A percentile compares a stretch with the other conserved stretches of the same genome.
phyloP scores from a whole-genome alignment of 768 basidiomycete genomes.

The Agaricus blazei region DNA sequence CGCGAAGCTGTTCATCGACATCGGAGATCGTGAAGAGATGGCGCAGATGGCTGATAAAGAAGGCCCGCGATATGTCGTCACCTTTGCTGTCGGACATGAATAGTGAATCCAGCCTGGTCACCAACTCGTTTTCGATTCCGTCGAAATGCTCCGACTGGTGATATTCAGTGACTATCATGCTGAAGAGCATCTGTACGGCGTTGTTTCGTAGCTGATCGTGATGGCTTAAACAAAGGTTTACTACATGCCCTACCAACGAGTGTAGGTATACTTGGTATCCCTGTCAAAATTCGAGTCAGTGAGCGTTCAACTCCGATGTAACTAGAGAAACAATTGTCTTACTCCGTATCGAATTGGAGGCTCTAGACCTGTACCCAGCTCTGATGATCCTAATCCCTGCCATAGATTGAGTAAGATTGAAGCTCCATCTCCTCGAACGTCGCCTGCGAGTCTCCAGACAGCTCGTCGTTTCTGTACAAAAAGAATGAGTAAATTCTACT shows the following conservation, averaged over 20 bases:
- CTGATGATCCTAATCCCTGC: conserved; percentile 80
- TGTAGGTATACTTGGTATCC: conserved; percentile 83
- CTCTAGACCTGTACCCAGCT: conserved; percentile 48
- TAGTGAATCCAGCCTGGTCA: conserved; percentile 83
- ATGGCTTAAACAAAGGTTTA: conserved; percentile 90
- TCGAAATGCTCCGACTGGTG: conserved; percentile 81
- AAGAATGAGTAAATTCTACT: background rate
- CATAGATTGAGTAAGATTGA: conserved; percentile 74
- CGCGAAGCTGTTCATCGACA: conserved; percentile 75
- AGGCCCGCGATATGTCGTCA: conserved; percentile 86
- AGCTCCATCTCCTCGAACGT: conserved; percentile 90
- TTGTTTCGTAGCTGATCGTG: conserved; percentile 89
- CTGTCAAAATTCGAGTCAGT: conserved; percentile 26
- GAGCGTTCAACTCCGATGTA: conserved; percentile 6
- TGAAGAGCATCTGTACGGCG: conserved; percentile 89
- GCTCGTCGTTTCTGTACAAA: conserved; percentile 78
- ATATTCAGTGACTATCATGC: conserved; percentile 93
- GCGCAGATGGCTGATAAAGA: conserved; percentile 88
- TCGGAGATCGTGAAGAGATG: conserved; percentile 83
- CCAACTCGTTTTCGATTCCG: conserved; percentile 87
- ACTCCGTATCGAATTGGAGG: conserved; percentile 66
- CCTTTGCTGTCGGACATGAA: conserved; percentile 93
- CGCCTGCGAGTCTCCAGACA: conserved; percentile 94
- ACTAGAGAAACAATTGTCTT: conserved; percentile 21
- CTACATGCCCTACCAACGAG: conserved; percentile 81